phyloP scores from a whole-genome alignment of 2,329 filamentous ascomycete species.

The Thelonectria discophora region DNA sequence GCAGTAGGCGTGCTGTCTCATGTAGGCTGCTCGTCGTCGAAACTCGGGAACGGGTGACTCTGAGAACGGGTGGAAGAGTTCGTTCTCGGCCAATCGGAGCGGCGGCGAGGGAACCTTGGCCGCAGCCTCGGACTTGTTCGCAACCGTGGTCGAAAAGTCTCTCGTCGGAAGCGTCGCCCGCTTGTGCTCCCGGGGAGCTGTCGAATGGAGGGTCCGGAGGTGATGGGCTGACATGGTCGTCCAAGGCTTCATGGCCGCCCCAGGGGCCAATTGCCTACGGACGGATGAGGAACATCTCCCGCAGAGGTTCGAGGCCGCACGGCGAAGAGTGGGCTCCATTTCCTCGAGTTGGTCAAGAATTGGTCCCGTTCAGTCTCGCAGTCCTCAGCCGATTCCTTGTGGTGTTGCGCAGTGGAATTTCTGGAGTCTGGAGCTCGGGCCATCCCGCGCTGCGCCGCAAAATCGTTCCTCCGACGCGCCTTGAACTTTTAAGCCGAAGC shows the following conservation, averaged over 20 bases:
- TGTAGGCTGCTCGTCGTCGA: slow-evolving; percentile 85
- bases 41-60: slow-evolving; percentile 90
- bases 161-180: slow-evolving; percentile 32
- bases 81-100: slow-evolving; percentile 69
- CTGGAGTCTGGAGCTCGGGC: slow-evolving; percentile 46
- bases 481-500: slow-evolving; percentile 47
- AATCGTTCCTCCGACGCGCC: slow-evolving; percentile 46
- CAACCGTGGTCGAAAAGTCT: slow-evolving; percentile 45
- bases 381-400: slow-evolving; percentile 28
- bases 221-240: slow-evolving; percentile 43
- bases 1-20: slow-evolving; percentile 92
- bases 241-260: slow-evolving; percentile 38
- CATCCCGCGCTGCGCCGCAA: slow-evolving; percentile 45
- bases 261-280: slow-evolving; percentile 42
- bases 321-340: slow-evolving; percentile 54
- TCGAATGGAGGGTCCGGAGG: slow-evolving; percentile 44
- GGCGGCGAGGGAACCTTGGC: slow-evolving; percentile 38
- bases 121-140: slow-evolving; percentile 40
- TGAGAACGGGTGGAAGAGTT: slow-evolving; percentile 93
- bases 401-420: slow-evolving; percentile 40
- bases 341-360: slow-evolving; percentile 22
- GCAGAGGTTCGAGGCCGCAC: slow-evolving; percentile 52
- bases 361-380: slow-evolving; percentile 23
- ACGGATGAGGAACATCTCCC: slow-evolving; percentile 51
- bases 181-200: slow-evolving; percentile 36